phyloP scores from a whole-genome alignment of 2,329 filamentous ascomycete genomes.

The Fusarium albosuccineum region DNA sequence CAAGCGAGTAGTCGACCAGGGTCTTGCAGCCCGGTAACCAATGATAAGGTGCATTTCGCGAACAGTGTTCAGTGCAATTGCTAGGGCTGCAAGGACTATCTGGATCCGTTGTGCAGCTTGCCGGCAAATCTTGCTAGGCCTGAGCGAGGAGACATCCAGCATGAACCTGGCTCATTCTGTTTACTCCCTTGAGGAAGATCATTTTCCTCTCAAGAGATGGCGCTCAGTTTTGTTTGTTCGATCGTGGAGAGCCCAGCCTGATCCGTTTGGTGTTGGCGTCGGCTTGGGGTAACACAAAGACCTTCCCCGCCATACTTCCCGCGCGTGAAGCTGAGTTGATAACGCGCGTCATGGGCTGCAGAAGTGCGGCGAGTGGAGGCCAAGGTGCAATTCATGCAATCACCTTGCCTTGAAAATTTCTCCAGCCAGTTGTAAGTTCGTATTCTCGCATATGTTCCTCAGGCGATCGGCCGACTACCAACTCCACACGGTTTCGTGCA shows the following conservation, averaged over 20 bases:
- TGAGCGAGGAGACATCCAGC: conserved; percentile 8
- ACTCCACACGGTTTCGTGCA: conserved; percentile 33
- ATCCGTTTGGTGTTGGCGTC: conserved; percentile 17
- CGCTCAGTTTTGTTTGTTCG: conserved; percentile 6
- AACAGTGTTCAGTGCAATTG: conserved; percentile 23
- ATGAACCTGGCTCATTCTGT: neutral
- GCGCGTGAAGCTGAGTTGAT: conserved; percentile 28
- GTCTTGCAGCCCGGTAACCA: conserved; percentile 37
- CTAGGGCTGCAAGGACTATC: conserved; percentile 5
- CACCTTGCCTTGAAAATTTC: conserved; percentile 3
- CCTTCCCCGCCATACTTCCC: conserved; percentile 23
- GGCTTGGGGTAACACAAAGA: conserved; percentile 32
- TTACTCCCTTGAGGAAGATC: conserved; percentile 1
- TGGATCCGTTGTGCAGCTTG: conserved; percentile 5
- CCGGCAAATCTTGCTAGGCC: conserved; percentile 24
- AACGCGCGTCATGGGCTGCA: conserved; percentile 24
- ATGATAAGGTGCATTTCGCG: conserved; percentile 34
- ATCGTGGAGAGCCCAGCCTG: neutral
- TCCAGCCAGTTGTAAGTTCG: conserved; percentile 2
- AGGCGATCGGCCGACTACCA: conserved; percentile 3
- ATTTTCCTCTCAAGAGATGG: neutral
- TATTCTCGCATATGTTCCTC: neutral
- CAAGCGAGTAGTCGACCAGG: conserved; percentile 42
- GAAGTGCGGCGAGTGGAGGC: conserved; percentile 2
- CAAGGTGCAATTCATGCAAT: conserved; percentile 7